Percentiles rank a stretch among this genome's conserved stretches.
These are phyloP conservation scores for Clohesyomyces aquaticus DNA, from an alignment of 495 filamentous ascomycete species.

Conservation along the genomic window DNA sequence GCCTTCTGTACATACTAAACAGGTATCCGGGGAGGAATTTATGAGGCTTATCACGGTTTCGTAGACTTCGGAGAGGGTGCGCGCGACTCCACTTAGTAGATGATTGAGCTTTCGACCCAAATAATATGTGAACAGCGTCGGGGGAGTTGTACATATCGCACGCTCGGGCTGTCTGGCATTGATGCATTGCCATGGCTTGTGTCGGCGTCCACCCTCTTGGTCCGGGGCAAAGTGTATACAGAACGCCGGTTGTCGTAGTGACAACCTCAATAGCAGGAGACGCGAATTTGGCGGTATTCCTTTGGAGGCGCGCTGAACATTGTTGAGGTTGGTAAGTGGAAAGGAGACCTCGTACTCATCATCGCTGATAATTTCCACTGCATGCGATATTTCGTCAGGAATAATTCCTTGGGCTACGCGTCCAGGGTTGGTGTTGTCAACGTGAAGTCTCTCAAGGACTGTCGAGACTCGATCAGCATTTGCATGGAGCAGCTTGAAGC, in stretches of 20 bases:
- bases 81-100: not conserved
- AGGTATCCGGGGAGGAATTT: not conserved
- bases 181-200: not conserved
- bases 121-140: slow-evolving; percentile 5
- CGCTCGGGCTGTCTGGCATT: not conserved
- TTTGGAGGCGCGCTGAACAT: slow-evolving; percentile 9
- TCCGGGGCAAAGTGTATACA: slow-evolving; percentile 3
- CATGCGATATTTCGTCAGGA: slow-evolving; percentile 9
- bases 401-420: not conserved
- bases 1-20: not conserved
- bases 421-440: not conserved
- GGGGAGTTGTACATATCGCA: slow-evolving; percentile 3
- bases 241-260: not conserved
- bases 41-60: not conserved
- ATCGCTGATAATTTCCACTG: not conserved
- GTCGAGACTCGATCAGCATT: not conserved
- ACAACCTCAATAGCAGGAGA: no score
- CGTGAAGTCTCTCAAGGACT: not conserved
- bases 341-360: slow-evolving; percentile 10
- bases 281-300: slow-evolving; percentile 4
- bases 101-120: not conserved
- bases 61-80: not conserved
- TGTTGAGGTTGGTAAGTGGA: slow-evolving; percentile 5
- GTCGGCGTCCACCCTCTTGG: not conserved
- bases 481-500: not conserved